Percentiles rank a stretch among this genome's conserved stretches.
Conservation (phyloP, 371 early-diverging fungal genomes). For the Mortierella sp. region DNA sequence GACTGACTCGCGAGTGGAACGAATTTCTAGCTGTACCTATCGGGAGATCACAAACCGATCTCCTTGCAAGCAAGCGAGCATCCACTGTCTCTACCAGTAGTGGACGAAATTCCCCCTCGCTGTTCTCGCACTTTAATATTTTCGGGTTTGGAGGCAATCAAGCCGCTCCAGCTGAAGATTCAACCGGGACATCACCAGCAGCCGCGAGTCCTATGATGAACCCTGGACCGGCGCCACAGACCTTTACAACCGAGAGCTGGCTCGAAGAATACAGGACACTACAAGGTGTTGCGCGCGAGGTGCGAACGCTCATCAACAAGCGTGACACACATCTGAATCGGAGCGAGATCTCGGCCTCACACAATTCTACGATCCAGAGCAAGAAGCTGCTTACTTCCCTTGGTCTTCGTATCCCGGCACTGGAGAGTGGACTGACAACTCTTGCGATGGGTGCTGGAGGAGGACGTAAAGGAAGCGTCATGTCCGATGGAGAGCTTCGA, state of each 20-base stretch:
- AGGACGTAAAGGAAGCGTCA: constrained; percentile 44
- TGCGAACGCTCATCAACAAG: constrained; percentile 74
- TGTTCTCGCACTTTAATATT: constrained; percentile 46
- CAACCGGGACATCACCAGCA: neutral
- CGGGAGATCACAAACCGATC: constrained; percentile 58
- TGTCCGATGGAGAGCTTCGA: constrained; percentile 76
- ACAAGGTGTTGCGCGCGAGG: constrained; percentile 69
- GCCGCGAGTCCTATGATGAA: constrained; percentile 9
- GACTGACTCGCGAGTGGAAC: constrained; percentile 75
- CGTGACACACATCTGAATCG: constrained; percentile 76
- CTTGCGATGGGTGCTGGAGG: constrained; percentile 62
- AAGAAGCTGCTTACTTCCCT: constrained; percentile 71
- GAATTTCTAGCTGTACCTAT: constrained; percentile 80
- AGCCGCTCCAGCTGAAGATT: neutral
- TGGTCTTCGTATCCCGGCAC: constrained; percentile 57
- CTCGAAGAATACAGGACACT: constrained; percentile 78
- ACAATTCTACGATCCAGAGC: constrained; percentile 79
- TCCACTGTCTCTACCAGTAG: constrained; percentile 15
- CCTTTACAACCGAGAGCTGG: constrained; percentile 85
- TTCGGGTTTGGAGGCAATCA: constrained; percentile 28
- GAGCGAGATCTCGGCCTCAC: constrained; percentile 78
- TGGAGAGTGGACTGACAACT: constrained; percentile 65
- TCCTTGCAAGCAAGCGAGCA: constrained; percentile 34
- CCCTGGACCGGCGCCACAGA: constrained; percentile 30
- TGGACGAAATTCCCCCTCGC: constrained; percentile 23